Percentiles rank a stretch among this genome's conserved stretches.
Evolutionary conservation across 495 filamentous ascomycete species (phyloP).

Genomic region (Staphylotrichum longicolle): DNA sequence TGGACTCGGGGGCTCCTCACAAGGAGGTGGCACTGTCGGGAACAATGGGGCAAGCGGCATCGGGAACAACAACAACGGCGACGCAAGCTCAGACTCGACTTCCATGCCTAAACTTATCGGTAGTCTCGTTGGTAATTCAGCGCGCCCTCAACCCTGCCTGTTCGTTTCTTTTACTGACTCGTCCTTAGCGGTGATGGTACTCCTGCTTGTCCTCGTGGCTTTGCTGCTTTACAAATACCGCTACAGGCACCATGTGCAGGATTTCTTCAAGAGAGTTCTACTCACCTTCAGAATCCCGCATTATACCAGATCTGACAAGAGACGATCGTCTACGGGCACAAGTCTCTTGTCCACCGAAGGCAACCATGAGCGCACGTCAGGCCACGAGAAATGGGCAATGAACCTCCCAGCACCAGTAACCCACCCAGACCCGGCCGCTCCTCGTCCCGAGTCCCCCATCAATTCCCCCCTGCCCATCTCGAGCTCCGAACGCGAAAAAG

Average conservation of each 20-base stretch:
- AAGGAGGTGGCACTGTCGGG: background rate
- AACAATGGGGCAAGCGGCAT: background rate
- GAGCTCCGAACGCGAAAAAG: conserved; percentile 6
- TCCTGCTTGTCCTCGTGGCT: conserved; percentile 29
- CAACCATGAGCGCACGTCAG: conserved; percentile 10
- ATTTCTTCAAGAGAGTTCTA: conserved; percentile 27
- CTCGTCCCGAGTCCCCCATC: conserved; percentile 8
- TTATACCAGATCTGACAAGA: conserved; percentile 27
- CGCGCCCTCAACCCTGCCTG: background rate
- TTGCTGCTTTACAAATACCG: conserved; percentile 33
- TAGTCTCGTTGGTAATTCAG: conserved; percentile 24
- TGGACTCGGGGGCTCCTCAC: background rate
- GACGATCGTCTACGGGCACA: conserved; percentile 32
- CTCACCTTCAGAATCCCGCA: conserved; percentile 28
- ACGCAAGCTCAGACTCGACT: conserved; percentile 5
- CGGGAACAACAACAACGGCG: background rate
- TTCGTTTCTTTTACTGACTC: background rate
- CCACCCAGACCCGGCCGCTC: conserved; percentile 7
- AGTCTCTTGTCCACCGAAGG: conserved; percentile 29
- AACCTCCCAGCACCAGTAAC: conserved; percentile 14
- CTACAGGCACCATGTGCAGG: conserved; percentile 24
- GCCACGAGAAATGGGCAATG: conserved; percentile 20
- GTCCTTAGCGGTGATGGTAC: conserved; percentile 23
- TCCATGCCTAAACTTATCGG: conserved; percentile 27
- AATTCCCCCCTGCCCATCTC: conserved; percentile 8